These are phyloP conservation scores for Colletotrichum tamarilloi DNA, from an alignment of 2,329 filamentous ascomycete species.

Conservation along the genomic window DNA sequence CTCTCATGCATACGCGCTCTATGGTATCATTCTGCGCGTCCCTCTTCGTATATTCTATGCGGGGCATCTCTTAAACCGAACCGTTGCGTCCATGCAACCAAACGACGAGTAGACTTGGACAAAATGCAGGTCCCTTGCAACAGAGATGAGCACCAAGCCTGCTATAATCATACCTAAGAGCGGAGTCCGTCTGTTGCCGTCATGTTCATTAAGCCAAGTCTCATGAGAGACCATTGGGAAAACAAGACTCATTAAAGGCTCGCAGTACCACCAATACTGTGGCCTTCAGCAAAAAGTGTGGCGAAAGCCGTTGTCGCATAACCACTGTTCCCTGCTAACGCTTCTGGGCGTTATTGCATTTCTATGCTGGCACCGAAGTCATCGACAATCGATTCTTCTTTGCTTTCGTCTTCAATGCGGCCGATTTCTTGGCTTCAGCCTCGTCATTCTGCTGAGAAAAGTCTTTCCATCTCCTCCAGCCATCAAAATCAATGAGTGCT, in stretches of 20 bases:
- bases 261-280: not conserved
- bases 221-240: not conserved
- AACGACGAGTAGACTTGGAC: not conserved
- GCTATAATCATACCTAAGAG: not conserved
- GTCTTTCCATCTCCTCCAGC: slow-evolving; percentile 97
- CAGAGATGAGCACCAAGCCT: not conserved
- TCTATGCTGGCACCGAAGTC: slow-evolving; percentile 37
- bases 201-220: not conserved
- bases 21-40: slow-evolving; percentile 22
- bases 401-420: slow-evolving; percentile 50
- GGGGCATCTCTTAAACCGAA: not conserved
- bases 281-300: not conserved
- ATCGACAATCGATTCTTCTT: slow-evolving; percentile 59
- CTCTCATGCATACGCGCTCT: not conserved
- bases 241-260: not conserved
- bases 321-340: not conserved
- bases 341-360: not conserved
- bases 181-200: not conserved
- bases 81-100: not conserved
- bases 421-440: slow-evolving; percentile 55
- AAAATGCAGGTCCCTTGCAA: not conserved
- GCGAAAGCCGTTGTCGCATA: not conserved
- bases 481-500: slow-evolving; percentile 97
- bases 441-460: slow-evolving; percentile 66
- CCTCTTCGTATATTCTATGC: slow-evolving; percentile 1